Evolutionary conservation across 2,329 filamentous ascomycete species (phyloP).

Genomic region (Ophiostoma tasmaniense): DNA sequence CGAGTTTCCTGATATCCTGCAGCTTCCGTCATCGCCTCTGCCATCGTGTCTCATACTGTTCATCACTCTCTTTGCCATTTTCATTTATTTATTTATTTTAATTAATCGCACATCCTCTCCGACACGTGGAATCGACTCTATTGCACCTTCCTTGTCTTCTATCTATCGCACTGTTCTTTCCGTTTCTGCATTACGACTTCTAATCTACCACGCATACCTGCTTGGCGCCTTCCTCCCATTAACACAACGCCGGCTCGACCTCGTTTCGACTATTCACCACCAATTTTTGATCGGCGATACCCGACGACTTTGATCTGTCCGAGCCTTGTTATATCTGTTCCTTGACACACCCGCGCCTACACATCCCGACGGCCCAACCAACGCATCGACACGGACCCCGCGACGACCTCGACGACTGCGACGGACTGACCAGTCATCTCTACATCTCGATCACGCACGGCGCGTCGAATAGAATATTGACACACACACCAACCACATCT

Average conservation of each 20-base stretch:
- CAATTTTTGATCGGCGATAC: background rate
- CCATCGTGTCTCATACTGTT: background rate
- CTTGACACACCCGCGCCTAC: background rate
- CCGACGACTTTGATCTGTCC: background rate
- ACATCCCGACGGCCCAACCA: background rate
- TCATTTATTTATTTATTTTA: background rate
- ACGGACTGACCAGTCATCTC: background rate
- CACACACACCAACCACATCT: background rate
- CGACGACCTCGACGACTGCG: constrained; percentile 2
- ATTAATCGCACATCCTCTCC: background rate
- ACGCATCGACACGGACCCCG: background rate
- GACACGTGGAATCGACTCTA: background rate
- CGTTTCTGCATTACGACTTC: background rate
- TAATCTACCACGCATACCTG: background rate
- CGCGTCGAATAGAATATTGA: background rate
- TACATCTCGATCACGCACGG: background rate
- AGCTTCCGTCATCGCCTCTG: constrained; percentile 4
- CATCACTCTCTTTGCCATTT: background rate
- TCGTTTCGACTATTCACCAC: background rate
- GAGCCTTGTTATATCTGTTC: background rate
- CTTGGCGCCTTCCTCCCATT: background rate
- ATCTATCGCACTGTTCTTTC: background rate
- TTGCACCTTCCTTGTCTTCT: background rate
- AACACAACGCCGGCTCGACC: background rate
- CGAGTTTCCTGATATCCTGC: too few relatives aligned